phyloP scores from a whole-genome alignment of 2,329 filamentous ascomycete genomes.

The Blumeria graminis region DNA sequence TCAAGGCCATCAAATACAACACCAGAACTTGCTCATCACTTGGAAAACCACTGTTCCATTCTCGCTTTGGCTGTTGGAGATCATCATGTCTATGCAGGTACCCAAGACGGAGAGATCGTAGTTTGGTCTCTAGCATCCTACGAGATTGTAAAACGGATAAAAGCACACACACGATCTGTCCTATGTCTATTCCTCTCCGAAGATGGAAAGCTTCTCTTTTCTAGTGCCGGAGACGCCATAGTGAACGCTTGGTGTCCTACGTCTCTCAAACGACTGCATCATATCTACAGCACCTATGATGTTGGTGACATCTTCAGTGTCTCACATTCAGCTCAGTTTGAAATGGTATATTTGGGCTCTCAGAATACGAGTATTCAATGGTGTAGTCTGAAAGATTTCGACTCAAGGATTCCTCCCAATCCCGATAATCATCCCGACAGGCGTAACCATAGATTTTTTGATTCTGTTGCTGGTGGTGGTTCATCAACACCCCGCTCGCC shows the following conservation, averaged over 20 bases:
- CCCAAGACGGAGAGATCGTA: constrained; percentile 79
- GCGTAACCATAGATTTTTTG: constrained; percentile 74
- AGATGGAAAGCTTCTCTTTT: constrained; percentile 56
- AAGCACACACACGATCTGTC: constrained; percentile 79
- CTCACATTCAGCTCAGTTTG: constrained; percentile 56
- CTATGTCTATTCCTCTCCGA: constrained; percentile 62
- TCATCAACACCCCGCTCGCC: constrained; percentile 46
- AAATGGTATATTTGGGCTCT: constrained; percentile 74
- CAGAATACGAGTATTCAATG: constrained; percentile 94
- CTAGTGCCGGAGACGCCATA: constrained; percentile 77
- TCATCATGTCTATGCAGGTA: constrained; percentile 69
- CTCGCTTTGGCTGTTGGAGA: constrained; percentile 63
- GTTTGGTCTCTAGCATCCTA: constrained; percentile 81
- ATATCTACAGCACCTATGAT: constrained; percentile 82
- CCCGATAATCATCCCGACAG: constrained; percentile 48
- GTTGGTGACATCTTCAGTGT: constrained; percentile 91
- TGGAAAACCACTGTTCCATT: constrained; percentile 56
- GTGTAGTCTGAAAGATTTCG: constrained; percentile 48
- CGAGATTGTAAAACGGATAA: constrained; percentile 51
- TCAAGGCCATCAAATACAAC: constrained; percentile 5
- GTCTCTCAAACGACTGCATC: constrained; percentile 54
- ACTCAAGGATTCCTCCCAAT: constrained; percentile 31
- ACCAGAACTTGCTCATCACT: constrained; percentile 48
- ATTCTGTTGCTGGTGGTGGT: constrained; percentile 69
- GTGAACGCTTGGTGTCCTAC: constrained; percentile 81